Evolutionary conservation across 1,284 basidiomycete species (phyloP), one percentile per base, ranked within the genome.

Genomic region (Uromyces viciae-fabae): DNA sequence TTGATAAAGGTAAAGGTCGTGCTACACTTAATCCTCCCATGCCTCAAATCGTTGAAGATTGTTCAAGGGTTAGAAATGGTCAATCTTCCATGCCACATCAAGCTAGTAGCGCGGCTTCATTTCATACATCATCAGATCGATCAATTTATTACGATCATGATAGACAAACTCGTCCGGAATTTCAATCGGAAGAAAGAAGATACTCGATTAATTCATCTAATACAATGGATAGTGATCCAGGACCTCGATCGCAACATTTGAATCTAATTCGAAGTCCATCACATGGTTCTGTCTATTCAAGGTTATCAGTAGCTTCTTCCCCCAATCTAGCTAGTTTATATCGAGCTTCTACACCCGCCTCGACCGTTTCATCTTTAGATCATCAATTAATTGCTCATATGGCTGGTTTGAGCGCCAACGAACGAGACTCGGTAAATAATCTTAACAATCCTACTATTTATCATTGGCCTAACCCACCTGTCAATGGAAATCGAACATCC

Each of bases 21-120:
- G 78, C 71, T 3, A 49, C 54, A 19, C 69, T 81, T 25, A 69
- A 58, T 54, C 78, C 78, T 60, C 78, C 78, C 1, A 81, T 81
- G 78, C 78, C 78, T 28, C 78, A 81, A 54, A 81, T 81, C 56
- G 78, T 68, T 25, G 78, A 81, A 66, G 78, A 81, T 36, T 81
- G 78, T 33, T 72, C 77, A 43, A 46, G 77, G 25, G 49, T 43
- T 8, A 38, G 78, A 11, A 71, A 79, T 58, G 66, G 68, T 11
- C 77, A 54, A 8, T 36, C 52, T 38, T 54, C 46, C 40, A 40
- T 54, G 22, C 22, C 58, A 22, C 49, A 54, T 43, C 71, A 33
- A 33, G 40, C 69, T 49, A 58, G 54, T 62, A 54, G 54, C n/a
- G 40, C 66, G 19, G 22, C 66, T 19, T 56, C 69, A 15, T 66